A percentile compares a stretch with the other conserved stretches of the same genome.
Evolutionary conservation across 805 yeast species (phyloP).

Genomic region (Wickerhamiella australiensis): DNA sequence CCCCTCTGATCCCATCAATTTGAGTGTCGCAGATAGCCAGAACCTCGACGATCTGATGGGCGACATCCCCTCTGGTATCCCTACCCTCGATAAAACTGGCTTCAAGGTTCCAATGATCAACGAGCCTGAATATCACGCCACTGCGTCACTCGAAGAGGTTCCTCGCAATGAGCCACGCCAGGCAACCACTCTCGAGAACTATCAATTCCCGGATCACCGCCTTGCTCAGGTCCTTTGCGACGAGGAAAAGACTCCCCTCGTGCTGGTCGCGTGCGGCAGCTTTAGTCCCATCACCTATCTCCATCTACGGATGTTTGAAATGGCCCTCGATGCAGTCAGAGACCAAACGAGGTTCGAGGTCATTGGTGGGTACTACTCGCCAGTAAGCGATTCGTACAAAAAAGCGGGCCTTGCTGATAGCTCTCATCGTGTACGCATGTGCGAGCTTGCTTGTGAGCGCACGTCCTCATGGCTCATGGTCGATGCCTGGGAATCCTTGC

Average conservation of each 20-base stretch:
- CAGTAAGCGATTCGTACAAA: slow-evolving; percentile 79
- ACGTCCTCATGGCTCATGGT: slow-evolving; percentile 98
- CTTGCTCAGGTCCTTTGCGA: slow-evolving; percentile 58
- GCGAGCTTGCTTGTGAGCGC: slow-evolving; percentile 94
- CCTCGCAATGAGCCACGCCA: slow-evolving; percentile 90
- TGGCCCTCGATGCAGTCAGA: slow-evolving; percentile 88
- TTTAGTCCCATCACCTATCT: slow-evolving; percentile 91
- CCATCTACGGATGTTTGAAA: slow-evolving; percentile 94
- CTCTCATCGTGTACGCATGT: slow-evolving; percentile 88
- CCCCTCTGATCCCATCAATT: slow-evolving; percentile 22
- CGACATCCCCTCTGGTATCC: slow-evolving; percentile 22
- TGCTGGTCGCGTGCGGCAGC: slow-evolving; percentile 94
- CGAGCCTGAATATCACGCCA: slow-evolving; percentile 28
- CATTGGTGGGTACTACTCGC: slow-evolving; percentile 91
- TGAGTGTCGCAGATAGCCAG: slow-evolving; percentile 9
- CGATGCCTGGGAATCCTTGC: slow-evolving; percentile 97
- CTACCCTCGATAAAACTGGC: slow-evolving; percentile 12
- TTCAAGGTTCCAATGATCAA: slow-evolving; percentile 24
- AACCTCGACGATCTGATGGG: slow-evolving; percentile 7
- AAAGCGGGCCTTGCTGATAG: slow-evolving; percentile 89
- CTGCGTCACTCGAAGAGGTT: slow-evolving; percentile 92
- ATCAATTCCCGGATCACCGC: slow-evolving; percentile 80
- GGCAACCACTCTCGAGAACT: slow-evolving; percentile 54
- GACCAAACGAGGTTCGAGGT: slow-evolving; percentile 93
- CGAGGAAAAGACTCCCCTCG: slow-evolving; percentile 73